Evolutionary conservation across 108 stramenopile species (phyloP).

Genomic region (Chaetoceros tenuissimus): DNA sequence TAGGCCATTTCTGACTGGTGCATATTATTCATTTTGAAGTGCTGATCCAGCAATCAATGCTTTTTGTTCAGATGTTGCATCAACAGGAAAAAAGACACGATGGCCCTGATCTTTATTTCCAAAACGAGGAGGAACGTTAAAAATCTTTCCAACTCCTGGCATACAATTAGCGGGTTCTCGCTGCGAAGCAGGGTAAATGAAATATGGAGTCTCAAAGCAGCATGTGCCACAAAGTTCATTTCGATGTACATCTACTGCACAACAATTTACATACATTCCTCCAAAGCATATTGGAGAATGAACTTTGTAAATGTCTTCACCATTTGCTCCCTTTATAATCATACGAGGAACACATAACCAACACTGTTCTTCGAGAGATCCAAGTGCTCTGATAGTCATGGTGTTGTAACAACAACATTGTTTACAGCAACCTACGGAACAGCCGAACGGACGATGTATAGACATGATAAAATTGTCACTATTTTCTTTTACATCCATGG

Average conservation of each 20-base stretch:
- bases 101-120: slow-evolving; percentile 46
- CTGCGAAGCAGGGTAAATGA: slow-evolving; percentile 39
- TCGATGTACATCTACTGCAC: slow-evolving; percentile 56
- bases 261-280: slow-evolving; percentile 57
- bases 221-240: slow-evolving; percentile 51
- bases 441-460: slow-evolving; percentile 44
- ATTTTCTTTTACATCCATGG: too few relatives aligned
- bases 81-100: slow-evolving; percentile 48
- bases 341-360: slow-evolving; percentile 54
- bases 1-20: too few relatives aligned
- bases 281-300: slow-evolving; percentile 56
- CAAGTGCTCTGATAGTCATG: slow-evolving; percentile 39
- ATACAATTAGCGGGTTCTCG: slow-evolving; percentile 38
- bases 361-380: slow-evolving; percentile 43
- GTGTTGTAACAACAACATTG: slow-evolving; percentile 59
- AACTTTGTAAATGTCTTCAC: slow-evolving; percentile 42
- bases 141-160: slow-evolving; percentile 36
- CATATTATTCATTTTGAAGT: too few relatives aligned
- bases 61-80: slow-evolving; percentile 45
- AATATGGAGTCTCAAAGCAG: slow-evolving; percentile 59
- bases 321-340: slow-evolving; percentile 31
- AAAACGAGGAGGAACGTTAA: slow-evolving; percentile 40
- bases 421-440: slow-evolving; percentile 33
- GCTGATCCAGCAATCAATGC: slow-evolving; percentile 48
- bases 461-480: too few relatives aligned